Evolutionary conservation across 768 basidiomycete species (phyloP).

Genomic region (Rhodotorula paludigena): DNA sequence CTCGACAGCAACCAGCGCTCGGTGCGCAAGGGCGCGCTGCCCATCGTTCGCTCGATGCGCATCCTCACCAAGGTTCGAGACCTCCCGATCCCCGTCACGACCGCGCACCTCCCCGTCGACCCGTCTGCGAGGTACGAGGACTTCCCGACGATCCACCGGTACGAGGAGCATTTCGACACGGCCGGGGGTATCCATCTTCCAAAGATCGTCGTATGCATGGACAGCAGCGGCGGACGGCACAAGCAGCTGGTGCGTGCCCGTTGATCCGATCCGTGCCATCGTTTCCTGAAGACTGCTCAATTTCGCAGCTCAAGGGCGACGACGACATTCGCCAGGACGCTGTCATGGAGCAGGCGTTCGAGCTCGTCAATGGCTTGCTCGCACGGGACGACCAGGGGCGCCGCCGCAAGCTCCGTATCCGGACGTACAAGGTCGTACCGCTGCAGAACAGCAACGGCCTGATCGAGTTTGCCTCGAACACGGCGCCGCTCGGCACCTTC

Average conservation of each 20-base stretch:
- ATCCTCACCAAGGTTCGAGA: slow-evolving; percentile 55
- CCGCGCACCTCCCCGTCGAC: slow-evolving; percentile 65
- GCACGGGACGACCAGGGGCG: slow-evolving; percentile 67
- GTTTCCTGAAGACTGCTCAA: not conserved
- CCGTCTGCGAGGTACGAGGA: slow-evolving; percentile 62
- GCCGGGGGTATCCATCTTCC: slow-evolving; percentile 79
- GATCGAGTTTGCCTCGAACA: slow-evolving; percentile 83
- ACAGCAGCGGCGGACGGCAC: slow-evolving; percentile 61
- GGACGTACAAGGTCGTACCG: slow-evolving; percentile 85
- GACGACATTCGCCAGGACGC: slow-evolving; percentile 96
- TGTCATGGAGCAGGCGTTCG: slow-evolving; percentile 98
- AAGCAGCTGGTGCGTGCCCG: slow-evolving; percentile 66
- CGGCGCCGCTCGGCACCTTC: slow-evolving; percentile 57
- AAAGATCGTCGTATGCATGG: slow-evolving; percentile 69
- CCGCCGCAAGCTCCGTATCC: slow-evolving; percentile 64
- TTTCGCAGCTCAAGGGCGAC: slow-evolving; percentile 79
- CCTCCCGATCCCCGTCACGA: slow-evolving; percentile 77
- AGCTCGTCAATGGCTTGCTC: slow-evolving; percentile 75
- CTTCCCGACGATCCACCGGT: slow-evolving; percentile 64
- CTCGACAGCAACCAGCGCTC: not conserved
- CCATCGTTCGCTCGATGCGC: slow-evolving; percentile 35
- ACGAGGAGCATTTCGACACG: slow-evolving; percentile 57
- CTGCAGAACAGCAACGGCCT: slow-evolving; percentile 73
- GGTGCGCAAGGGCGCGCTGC: slow-evolving; percentile 6
- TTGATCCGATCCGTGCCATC: not conserved